These are phyloP conservation scores for Pseudogymnoascus sp. DNA, from an alignment of 2,329 filamentous ascomycete genomes.

Conservation along the genomic window DNA sequence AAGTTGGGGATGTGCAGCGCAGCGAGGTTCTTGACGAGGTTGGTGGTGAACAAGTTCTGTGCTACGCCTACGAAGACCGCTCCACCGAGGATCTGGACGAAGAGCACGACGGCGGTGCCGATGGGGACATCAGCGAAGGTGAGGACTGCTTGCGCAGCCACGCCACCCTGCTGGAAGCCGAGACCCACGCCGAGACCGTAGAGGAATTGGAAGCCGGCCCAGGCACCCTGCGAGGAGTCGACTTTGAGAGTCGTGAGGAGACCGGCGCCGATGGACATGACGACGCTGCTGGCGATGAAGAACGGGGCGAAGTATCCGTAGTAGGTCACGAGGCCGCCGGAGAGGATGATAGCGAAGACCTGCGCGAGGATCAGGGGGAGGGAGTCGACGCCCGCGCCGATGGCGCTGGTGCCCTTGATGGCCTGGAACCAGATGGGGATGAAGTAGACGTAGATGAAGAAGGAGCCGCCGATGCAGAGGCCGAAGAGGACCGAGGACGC, in stretches of 20 bases:
- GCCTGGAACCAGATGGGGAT: slow-evolving; percentile 40
- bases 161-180: slow-evolving; percentile 19
- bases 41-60: slow-evolving; percentile 51
- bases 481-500: slow-evolving; percentile 24
- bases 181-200: slow-evolving; percentile 10
- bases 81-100: slow-evolving; percentile 59
- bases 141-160: slow-evolving; percentile 42
- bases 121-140: slow-evolving; percentile 41
- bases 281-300: slow-evolving; percentile 18
- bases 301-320: slow-evolving; percentile 23
- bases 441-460: slow-evolving; percentile 30
- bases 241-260: slow-evolving; percentile 31
- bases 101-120: slow-evolving; percentile 44
- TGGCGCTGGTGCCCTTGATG: slow-evolving; percentile 31
- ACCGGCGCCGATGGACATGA: slow-evolving; percentile 32
- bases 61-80: slow-evolving; percentile 57
- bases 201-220: slow-evolving; percentile 26
- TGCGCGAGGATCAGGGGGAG: slow-evolving; percentile 27
- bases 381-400: slow-evolving; percentile 31
- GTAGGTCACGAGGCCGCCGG: slow-evolving; percentile 27
- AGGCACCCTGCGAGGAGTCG: slow-evolving; percentile 27
- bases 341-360: slow-evolving; percentile 23
- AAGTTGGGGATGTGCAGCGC: slow-evolving; percentile 24
- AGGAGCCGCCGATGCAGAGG: slow-evolving; percentile 26
- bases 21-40: slow-evolving; percentile 20